Conservation (phyloP, 108 stramenopile species). For the Pelagomonas calceolata region DNA sequence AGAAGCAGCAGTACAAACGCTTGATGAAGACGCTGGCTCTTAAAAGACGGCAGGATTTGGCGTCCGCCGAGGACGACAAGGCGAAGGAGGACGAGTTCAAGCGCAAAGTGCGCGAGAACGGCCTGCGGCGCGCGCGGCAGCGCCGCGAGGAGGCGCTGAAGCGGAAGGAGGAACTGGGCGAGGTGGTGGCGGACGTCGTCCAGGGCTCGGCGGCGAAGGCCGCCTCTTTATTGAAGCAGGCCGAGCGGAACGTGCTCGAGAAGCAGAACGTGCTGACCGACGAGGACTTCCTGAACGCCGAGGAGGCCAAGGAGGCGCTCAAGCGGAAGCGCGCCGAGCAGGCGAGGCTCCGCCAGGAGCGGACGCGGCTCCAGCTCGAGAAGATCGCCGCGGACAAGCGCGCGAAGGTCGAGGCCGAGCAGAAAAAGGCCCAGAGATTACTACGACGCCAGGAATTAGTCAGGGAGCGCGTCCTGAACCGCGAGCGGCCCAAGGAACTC, state of each 20-base stretch:
- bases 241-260: neutral
- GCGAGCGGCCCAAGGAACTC: neutral
- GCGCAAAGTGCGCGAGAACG: neutral
- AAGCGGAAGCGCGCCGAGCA: neutral
- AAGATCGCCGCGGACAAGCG: neutral
- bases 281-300: neutral
- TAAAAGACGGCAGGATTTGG: neutral
- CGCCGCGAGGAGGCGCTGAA: too few species aligned
- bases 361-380: neutral
- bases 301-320: neutral
- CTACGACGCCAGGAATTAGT: neutral
- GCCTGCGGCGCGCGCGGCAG: too few species aligned
- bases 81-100: neutral
- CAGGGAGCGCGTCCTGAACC: neutral
- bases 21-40: neutral
- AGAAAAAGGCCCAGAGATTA: neutral
- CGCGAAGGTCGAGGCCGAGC: neutral
- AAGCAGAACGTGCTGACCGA: neutral
- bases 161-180: too few species aligned
- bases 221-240: too few species aligned
- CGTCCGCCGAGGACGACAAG: neutral
- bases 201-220: too few species aligned
- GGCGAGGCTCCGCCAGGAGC: neutral
- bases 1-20: slow-evolving; percentile 11
- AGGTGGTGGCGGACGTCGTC: too few species aligned